These are phyloP conservation scores for Calocera cornea DNA, from an alignment of 768 basidiomycete species.

Conservation along the genomic window DNA sequence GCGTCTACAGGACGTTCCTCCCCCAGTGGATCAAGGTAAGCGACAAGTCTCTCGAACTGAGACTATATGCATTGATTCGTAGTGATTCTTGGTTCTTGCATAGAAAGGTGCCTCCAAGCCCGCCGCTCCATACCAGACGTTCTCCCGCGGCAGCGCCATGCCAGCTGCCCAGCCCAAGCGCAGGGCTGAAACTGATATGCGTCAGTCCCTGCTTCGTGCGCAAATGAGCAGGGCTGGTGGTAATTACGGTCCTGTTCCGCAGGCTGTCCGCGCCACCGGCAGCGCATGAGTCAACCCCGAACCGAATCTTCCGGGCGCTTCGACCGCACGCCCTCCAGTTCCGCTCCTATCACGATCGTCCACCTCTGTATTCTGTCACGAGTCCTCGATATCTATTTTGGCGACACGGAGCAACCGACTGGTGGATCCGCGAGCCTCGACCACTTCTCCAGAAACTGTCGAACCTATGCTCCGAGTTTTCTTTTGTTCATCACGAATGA, in stretches of 20 bases:
- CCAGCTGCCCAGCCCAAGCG: not conserved
- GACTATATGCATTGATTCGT: constrained; percentile 5
- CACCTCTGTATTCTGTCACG: constrained; percentile 1
- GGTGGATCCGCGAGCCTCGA: not conserved
- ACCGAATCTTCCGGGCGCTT: not conserved
- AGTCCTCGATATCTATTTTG: not conserved
- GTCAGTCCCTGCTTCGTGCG: constrained; percentile 6
- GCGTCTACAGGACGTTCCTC: constrained; percentile 1
- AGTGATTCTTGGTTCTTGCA: constrained; percentile 2
- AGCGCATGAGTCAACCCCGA: not conserved
- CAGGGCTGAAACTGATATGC: not conserved
- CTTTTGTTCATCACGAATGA: not conserved
- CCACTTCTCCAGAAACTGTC: not conserved
- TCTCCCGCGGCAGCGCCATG: not conserved
- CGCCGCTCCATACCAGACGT: not conserved
- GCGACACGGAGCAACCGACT: not conserved
- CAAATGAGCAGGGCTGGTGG: constrained; percentile 5
- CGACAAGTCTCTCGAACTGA: not conserved
- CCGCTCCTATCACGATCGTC: not conserved
- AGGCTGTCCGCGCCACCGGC: constrained; percentile 4
- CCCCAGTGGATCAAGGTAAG: constrained; percentile 5
- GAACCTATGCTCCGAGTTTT: not conserved
- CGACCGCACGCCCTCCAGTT: not conserved
- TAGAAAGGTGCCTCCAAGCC: constrained; percentile 3
- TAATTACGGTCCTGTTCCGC: constrained; percentile 5